Evolutionary conservation across 768 basidiomycete genomes (phyloP).

Genomic region (Lentinus brumalis): DNA sequence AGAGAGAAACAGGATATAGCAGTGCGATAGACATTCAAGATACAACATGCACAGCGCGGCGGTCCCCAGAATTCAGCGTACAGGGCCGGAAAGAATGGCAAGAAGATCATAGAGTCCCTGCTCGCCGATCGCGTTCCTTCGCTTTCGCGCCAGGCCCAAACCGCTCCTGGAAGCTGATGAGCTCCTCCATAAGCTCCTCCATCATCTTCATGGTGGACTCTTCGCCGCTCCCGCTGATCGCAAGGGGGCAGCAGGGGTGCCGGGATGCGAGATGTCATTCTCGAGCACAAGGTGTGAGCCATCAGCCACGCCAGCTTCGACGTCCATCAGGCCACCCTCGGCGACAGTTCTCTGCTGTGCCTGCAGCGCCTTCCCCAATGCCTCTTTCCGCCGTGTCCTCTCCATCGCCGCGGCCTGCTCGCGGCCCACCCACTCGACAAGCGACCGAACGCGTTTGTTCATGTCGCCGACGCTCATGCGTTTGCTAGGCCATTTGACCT

Average conservation of each 20-base stretch:
- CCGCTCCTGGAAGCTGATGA: constrained; percentile 85
- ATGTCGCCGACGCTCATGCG: constrained; percentile 96
- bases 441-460: constrained; percentile 89
- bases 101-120: constrained; percentile 29
- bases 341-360: constrained; percentile 4
- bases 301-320: constrained; percentile 18
- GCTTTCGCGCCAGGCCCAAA: constrained; percentile 64
- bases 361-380: constrained; percentile 58
- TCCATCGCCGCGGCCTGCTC: constrained; percentile 80
- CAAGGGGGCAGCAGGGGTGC: neutral
- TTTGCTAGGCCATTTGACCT: constrained; percentile 92
- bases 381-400: constrained; percentile 66
- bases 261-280: constrained; percentile 5
- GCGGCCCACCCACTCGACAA: constrained; percentile 93
- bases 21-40: constrained; percentile 17
- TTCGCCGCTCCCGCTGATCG: constrained; percentile 9
- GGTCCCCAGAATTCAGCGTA: constrained; percentile 1
- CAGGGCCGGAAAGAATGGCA: neutral
- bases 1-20: constrained; percentile 12
- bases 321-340: constrained; percentile 38
- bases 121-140: constrained; percentile 38
- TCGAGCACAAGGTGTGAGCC: constrained; percentile 25
- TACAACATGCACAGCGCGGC: constrained; percentile 17
- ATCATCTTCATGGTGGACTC: constrained; percentile 73
- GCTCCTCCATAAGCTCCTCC: constrained; percentile 89